Evolutionary conservation across 331 rosid genomes (phyloP).

Genomic region (Quercus lobata): DNA sequence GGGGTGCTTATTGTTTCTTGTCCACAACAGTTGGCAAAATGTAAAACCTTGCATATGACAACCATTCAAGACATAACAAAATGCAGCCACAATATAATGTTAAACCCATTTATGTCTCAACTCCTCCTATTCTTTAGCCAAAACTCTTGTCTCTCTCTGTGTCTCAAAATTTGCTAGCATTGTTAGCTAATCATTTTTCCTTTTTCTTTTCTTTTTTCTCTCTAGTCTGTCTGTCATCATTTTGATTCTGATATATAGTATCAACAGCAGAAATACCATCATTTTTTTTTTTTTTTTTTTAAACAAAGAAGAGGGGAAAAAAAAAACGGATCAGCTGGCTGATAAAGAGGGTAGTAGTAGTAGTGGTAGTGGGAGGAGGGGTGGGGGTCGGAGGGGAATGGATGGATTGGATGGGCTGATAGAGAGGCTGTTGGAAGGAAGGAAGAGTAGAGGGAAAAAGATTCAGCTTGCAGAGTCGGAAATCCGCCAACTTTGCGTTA

Average conservation of each 20-base stretch:
- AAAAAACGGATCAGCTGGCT: not conserved
- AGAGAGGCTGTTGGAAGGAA: slow-evolving; percentile 65
- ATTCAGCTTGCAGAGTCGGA: slow-evolving; percentile 62
- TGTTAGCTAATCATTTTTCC: not conserved
- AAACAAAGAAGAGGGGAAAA: not conserved
- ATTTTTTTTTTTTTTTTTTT: too few species aligned
- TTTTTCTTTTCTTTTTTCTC: not conserved
- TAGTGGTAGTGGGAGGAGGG: not conserved
- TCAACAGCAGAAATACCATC: too few species aligned
- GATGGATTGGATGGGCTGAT: slow-evolving; percentile 78
- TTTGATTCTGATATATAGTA: not conserved
- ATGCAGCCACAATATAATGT: not conserved
- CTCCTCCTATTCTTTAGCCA: slow-evolving; percentile 20
- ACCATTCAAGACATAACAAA: slow-evolving; percentile 18
- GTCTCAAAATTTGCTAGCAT: not conserved
- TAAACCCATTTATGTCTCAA: slow-evolving; percentile 21
- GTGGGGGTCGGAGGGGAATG: slow-evolving; percentile 35
- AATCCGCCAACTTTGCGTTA: slow-evolving; percentile 66
- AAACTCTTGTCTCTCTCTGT: not conserved
- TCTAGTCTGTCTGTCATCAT: not conserved
- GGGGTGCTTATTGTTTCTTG: slow-evolving; percentile 19
- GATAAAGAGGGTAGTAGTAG: not conserved
- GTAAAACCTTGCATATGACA: slow-evolving; percentile 14
- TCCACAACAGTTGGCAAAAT: slow-evolving; percentile 25
- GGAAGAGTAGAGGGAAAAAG: slow-evolving; percentile 56